A percentile compares a stretch with the other conserved stretches of the same genome.
phyloP scores from a whole-genome alignment of 1,139 yeast species.

The Protomyces macrosporus region DNA sequence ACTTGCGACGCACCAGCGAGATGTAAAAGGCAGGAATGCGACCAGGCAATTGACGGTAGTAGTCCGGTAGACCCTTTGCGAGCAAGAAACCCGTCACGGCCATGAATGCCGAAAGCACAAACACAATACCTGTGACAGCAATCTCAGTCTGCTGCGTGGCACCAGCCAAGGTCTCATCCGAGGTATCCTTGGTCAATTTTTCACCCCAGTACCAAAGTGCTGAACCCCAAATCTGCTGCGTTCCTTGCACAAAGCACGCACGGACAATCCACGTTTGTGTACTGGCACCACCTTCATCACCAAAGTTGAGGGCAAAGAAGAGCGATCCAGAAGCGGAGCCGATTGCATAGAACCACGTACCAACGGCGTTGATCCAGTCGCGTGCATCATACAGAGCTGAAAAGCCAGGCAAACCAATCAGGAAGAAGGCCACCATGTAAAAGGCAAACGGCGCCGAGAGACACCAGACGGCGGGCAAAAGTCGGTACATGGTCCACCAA shows the following conservation, averaged over 20 bases:
- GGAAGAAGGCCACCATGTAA: slow-evolving; percentile 27
- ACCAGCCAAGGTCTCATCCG: slow-evolving; percentile 18
- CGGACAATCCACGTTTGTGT: slow-evolving; percentile 26
- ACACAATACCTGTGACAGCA: slow-evolving; percentile 24
- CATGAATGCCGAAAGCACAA: slow-evolving; percentile 21
- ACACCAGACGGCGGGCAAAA: slow-evolving; percentile 17
- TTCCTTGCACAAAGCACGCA: slow-evolving; percentile 28
- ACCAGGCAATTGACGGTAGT: slow-evolving; percentile 29
- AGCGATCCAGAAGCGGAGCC: slow-evolving; percentile 28
- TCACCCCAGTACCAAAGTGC: slow-evolving; percentile 30
- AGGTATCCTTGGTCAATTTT: slow-evolving; percentile 10
- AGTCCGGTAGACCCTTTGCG: slow-evolving; percentile 26
- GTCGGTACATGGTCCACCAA: slow-evolving; percentile 27
- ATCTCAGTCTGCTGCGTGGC: slow-evolving; percentile 21
- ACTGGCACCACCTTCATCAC: slow-evolving; percentile 28
- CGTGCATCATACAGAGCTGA: slow-evolving; percentile 10
- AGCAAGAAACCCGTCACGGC: slow-evolving; percentile 5
- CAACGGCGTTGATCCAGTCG: slow-evolving; percentile 25
- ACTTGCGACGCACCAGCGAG: slow-evolving; percentile 23
- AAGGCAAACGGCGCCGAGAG: slow-evolving; percentile 27
- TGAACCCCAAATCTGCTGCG: slow-evolving; percentile 29
- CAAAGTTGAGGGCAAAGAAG: slow-evolving; percentile 28
- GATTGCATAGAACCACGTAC: slow-evolving; percentile 26
- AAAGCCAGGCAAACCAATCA: slow-evolving; percentile 28
- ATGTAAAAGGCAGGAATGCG: slow-evolving; percentile 28